These are phyloP conservation scores for Zygosaccharomyces sapae DNA, from an alignment of 1,139 yeast species.

Conservation along the genomic window DNA sequence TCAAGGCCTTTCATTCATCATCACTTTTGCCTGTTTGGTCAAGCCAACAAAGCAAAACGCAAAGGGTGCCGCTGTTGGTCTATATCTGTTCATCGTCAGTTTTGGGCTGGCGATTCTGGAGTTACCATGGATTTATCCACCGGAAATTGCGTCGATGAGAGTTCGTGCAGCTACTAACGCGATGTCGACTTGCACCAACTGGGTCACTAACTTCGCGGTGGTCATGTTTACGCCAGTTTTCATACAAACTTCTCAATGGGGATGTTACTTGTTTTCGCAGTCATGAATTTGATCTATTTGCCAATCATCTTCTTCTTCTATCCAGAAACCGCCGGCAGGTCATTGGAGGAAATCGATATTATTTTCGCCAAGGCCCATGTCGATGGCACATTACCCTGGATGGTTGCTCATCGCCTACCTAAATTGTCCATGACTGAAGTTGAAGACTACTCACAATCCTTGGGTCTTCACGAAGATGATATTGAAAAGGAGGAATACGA, in stretches of 20 bases:
- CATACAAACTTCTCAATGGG: slow-evolving; percentile 42
- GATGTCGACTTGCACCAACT: slow-evolving; percentile 49
- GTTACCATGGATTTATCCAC: slow-evolving; percentile 45
- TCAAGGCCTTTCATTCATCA: slow-evolving; percentile 41
- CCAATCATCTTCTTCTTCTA: slow-evolving; percentile 63
- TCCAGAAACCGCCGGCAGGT: slow-evolving; percentile 62
- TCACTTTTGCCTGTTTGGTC: slow-evolving; percentile 41
- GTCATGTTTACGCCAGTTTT: slow-evolving; percentile 49
- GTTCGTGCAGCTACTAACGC: slow-evolving; percentile 44
- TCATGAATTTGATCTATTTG: slow-evolving; percentile 44
- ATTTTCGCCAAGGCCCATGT: slow-evolving; percentile 44
- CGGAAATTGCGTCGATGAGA: slow-evolving; percentile 44
- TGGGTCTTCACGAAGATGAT: slow-evolving; percentile 47
- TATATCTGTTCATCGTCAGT: slow-evolving; percentile 44
- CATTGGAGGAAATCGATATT: slow-evolving; percentile 59
- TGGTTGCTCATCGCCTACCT: slow-evolving; percentile 52
- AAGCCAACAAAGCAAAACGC: slow-evolving; percentile 35
- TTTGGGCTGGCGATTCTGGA: slow-evolving; percentile 41
- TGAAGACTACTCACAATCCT: slow-evolving; percentile 44
- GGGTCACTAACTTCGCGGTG: slow-evolving; percentile 47
- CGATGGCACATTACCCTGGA: slow-evolving; percentile 49
- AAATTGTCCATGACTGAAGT: slow-evolving; percentile 44
- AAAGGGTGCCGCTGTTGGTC: slow-evolving; percentile 48
- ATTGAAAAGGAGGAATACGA: slow-evolving; percentile 22
- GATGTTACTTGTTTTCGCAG: slow-evolving; percentile 42